These are phyloP conservation scores for Backusella morwellensis DNA, from an alignment of 192 early-diverging fungal species.

Conservation along the genomic window DNA sequence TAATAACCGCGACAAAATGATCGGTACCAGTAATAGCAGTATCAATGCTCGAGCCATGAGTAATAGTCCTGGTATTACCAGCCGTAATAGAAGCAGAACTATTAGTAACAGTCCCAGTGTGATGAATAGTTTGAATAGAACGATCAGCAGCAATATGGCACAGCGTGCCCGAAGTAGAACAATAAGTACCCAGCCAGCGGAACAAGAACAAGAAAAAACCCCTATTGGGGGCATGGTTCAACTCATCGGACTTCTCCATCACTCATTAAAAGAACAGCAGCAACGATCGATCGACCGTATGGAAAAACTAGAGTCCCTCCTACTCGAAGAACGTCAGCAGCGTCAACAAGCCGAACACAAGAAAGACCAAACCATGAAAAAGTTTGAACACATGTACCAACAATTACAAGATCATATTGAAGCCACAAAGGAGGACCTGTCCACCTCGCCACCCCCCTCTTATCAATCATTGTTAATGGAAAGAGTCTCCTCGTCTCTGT, in stretches of 20 bases:
- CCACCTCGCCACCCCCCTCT: neutral
- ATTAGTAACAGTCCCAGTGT: neutral
- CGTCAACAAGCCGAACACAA: conserved; percentile 3
- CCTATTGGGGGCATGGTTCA: conserved; percentile 18
- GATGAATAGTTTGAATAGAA: neutral
- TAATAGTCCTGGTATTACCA: neutral
- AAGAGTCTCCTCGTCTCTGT: neutral
- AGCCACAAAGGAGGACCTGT: neutral
- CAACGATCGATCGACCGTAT: conserved; percentile 5
- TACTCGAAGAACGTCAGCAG: conserved; percentile 5
- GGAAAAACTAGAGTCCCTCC: conserved; percentile 2
- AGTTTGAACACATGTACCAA: neutral
- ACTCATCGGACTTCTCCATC: conserved; percentile 16
- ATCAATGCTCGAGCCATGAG: neutral
- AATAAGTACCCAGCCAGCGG: neutral
- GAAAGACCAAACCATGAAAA: neutral
- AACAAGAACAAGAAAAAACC: neutral
- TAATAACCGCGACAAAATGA: neutral
- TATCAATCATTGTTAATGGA: neutral
- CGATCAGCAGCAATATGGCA: neutral
- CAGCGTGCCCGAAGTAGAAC: neutral
- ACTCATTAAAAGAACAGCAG: conserved; percentile 21
- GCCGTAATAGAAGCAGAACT: neutral
- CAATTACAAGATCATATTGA: neutral
- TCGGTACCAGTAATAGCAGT: neutral